Base-by-base conservation (phyloP, 345 rosid genomes). In the Eucalyptus curtisii region DNA sequence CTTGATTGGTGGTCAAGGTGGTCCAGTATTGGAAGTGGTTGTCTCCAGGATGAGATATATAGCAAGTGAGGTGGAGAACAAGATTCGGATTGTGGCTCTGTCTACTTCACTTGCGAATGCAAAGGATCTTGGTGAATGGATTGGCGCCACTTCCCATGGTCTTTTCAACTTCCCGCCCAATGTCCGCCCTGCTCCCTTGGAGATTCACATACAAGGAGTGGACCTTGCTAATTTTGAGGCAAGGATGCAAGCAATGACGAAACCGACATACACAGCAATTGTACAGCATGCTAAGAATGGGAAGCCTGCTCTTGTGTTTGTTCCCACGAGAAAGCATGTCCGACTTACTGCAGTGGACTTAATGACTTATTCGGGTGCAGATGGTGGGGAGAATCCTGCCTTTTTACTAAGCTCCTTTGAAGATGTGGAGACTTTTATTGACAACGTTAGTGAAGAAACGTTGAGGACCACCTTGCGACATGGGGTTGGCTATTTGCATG, bases 31-130 rank as follows among this genome's bases (percentile, higher is more conserved):
- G 91, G 99, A 98, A 94, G 96, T 97, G 89, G 93, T 96, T 48
- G 98, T 98, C 90, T 96, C 97, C 31, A 94, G 99, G 95, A 98
- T 98, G 99, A 95, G 98, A 88, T 95, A 95, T 76, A 95, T 98
- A 91, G 93, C 97, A 7, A 95, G 97, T 90, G 98, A 95, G 95
- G 92, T 90, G 5, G 97, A 94, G 90, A 96, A 95, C 91, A 94
- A 94, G 95, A 98, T 95, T 82, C 94, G 98, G 40, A 94, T 98
- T 89, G 98, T 97, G 91, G 99, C 98, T 48, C 91, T 98, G 61
- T 98, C 99, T 59, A 95, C 99, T 89, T 98, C 99, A 66, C 98
- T 98, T 85, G 98, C 99, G 49, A 98, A 97, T 93, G 99, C 99
- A 4, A 95, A 96, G 93, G 99, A 96, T 92, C 98, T 97, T 85